Evolutionary conservation across 2,329 filamentous ascomycete species (phyloP).

Genomic region (Botrytis deweyae): DNA sequence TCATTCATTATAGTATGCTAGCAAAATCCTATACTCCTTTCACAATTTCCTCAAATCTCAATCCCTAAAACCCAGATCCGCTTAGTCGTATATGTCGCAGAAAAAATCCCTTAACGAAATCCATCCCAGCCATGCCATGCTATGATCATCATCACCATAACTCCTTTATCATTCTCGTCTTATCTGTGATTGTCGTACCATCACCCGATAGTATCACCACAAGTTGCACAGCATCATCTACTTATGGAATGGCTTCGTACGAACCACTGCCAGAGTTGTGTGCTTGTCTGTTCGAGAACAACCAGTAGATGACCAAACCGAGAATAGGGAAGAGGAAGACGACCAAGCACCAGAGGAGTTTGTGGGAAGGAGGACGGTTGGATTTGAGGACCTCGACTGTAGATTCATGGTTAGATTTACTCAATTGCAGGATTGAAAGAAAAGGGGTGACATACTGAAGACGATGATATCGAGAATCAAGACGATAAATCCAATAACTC

Average conservation of each 20-base stretch:
- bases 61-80: not conserved
- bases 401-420: conserved; percentile 16
- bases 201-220: not conserved
- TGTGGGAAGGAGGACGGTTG: conserved; percentile 55
- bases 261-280: conserved; percentile 50
- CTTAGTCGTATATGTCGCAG: conserved; percentile 5
- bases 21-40: not conserved
- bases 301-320: conserved; percentile 61
- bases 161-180: not conserved
- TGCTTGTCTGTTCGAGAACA: conserved; percentile 60
- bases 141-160: not conserved
- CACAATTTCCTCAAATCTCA: not conserved
- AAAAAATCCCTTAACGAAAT: not conserved
- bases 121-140: not conserved
- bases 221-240: not conserved
- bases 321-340: conserved; percentile 65
- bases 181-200: not conserved
- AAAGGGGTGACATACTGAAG: conserved; percentile 51
- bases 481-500: conserved; percentile 60
- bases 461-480: conserved; percentile 62
- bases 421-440: not conserved
- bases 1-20: conserved; percentile 8
- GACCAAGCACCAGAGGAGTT: conserved; percentile 61
- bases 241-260: conserved; percentile 49
- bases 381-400: conserved; percentile 65